Evolutionary conservation across 148 eudicot genomes (phyloP).

Genomic region (Arctostaphylos glauca): DNA sequence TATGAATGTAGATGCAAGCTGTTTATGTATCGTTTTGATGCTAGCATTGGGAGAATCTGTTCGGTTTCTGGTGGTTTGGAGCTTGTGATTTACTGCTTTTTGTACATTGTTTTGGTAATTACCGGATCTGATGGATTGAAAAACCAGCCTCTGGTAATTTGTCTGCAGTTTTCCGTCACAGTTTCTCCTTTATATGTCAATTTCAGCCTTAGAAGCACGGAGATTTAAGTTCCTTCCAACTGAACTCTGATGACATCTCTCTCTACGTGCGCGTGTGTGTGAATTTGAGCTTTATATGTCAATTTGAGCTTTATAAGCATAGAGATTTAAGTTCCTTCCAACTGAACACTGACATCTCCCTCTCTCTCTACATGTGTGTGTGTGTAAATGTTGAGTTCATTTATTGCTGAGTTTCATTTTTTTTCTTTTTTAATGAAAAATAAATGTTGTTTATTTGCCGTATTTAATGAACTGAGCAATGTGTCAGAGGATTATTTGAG

Average conservation of each 20-base stretch:
- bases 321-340: neutral
- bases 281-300: too few species aligned
- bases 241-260: neutral
- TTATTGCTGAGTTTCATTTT: neutral
- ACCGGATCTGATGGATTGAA: conserved; percentile 12
- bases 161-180: neutral
- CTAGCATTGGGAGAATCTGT: neutral
- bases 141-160: neutral
- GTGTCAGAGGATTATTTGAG: neutral
- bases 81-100: too few species aligned
- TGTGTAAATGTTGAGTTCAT: too few species aligned
- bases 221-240: neutral
- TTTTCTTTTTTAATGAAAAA: neutral
- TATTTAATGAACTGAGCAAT: neutral
- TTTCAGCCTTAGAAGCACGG: neutral
- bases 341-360: neutral
- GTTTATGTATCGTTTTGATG: neutral
- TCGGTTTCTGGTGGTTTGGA: too few species aligned
- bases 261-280: neutral
- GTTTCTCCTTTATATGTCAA: neutral
- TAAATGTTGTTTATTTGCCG: neutral
- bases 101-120: neutral
- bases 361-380: neutral
- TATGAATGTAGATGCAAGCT: neutral
- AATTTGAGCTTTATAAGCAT: neutral